Base-by-base conservation (phyloP, 768 basidiomycete species). In the Naganishia antarctica region DNA sequence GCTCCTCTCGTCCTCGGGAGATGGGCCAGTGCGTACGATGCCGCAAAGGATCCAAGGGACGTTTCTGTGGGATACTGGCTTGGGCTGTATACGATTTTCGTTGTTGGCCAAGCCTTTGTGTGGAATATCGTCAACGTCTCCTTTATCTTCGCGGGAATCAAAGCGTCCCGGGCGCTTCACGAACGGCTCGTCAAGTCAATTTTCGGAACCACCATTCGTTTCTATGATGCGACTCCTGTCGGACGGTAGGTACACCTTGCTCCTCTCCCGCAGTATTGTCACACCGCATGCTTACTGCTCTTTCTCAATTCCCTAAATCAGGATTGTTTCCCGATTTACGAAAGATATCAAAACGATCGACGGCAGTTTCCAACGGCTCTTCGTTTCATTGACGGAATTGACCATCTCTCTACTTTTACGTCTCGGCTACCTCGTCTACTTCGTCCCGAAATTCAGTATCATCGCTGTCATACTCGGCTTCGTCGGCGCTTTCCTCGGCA, bases 401-500 rank as follows among this genome's bases (percentile, higher is more conserved):
- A 64, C 71, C 6, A 63, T 72, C 59, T 63, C 63, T n/a, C 63
- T 77, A 28, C 53, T 71, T 26, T 63, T 76, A 61, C 74, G 74
- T 45, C 70, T 75, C 62, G 41, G 67, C 51, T 64, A 71, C 9
- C 70, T 77, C 34, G 31, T 71, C 53, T 68, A 69, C 5, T 71
- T 77, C 45, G 69, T 77, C n/a, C 69, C 68, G 29, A 68, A 74
- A 12, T 72, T 77, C n/a, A 72, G 74, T 1, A 62, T 73, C 15
- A 69, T 74, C 66, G 73, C 73, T 5, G 41, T 77, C 25, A 32
- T 70, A 44, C 74, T 77, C 31, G 76, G 72, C 29, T 63, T 80
- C 0, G 3, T 83, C 13, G 85, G 84, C 4, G 78, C 75, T 15
- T 79, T 77, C 66, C 70, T 82, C 29, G 83, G 82, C 29, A 79